These are phyloP conservation scores for Erythrophleum ivorense DNA, from an alignment of 331 rosid genomes.

Conservation along the genomic window DNA sequence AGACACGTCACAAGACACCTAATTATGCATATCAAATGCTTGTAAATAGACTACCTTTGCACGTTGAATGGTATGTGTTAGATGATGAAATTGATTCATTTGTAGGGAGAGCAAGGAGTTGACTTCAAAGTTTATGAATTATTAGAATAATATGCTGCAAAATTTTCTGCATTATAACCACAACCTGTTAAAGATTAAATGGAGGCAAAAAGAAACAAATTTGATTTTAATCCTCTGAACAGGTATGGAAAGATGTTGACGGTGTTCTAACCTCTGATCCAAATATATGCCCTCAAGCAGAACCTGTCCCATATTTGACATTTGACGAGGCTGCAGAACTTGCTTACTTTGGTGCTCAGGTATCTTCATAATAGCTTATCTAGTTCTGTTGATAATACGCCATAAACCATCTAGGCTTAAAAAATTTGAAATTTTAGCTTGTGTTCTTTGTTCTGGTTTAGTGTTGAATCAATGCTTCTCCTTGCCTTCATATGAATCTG, in stretches of 20 bases:
- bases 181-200: conserved; percentile 1
- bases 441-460: conserved; percentile 26
- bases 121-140: conserved; percentile 31
- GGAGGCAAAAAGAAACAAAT: not conserved
- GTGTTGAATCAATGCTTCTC: conserved; percentile 19
- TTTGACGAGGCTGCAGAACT: conserved; percentile 99
- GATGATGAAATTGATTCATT: conserved; percentile 24
- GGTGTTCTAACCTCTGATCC: conserved; percentile 98
- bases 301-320: conserved; percentile 90
- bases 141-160: conserved; percentile 20
- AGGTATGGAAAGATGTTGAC: conserved; percentile 99
- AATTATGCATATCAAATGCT: conserved; percentile 10
- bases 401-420: not conserved
- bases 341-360: conserved; percentile 99
- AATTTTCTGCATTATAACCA: conserved; percentile 18
- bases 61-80: conserved; percentile 27
- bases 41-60: conserved; percentile 19
- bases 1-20: not conserved
- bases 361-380: conserved; percentile 39
- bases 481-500: conserved; percentile 15
- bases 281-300: conserved; percentile 66
- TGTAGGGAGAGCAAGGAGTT: conserved; percentile 21
- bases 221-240: conserved; percentile 46
- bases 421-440: not conserved
- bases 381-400: conserved; percentile 23